Conservation (phyloP, 2,329 filamentous ascomycete genomes). For the Pseudopithomyces chartarum region DNA sequence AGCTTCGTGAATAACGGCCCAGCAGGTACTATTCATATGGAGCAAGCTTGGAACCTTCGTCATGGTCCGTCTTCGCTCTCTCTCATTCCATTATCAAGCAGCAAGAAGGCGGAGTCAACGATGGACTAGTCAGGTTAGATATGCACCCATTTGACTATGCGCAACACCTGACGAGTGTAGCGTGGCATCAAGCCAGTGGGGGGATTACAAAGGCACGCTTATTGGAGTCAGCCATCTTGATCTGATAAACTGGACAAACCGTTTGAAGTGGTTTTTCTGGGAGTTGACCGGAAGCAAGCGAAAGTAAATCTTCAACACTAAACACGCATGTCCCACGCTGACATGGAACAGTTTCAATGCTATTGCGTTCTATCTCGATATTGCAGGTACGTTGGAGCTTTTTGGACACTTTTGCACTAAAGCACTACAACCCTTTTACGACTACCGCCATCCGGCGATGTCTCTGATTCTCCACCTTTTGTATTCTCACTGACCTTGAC, state of each 20-base stretch:
- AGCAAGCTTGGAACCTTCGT: slow-evolving; percentile 59
- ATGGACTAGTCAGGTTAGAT: slow-evolving; percentile 62
- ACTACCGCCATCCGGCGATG: background rate
- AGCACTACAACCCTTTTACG: background rate
- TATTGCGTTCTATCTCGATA: slow-evolving; percentile 67
- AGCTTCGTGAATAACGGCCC: slow-evolving; percentile 18
- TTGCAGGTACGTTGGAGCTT: slow-evolving; percentile 57
- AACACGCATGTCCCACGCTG: slow-evolving; percentile 5
- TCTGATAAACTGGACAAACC: slow-evolving; percentile 70
- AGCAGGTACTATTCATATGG: slow-evolving; percentile 66
- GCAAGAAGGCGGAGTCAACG: slow-evolving; percentile 63
- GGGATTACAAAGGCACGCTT: slow-evolving; percentile 66
- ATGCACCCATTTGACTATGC: background rate
- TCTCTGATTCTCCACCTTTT: background rate
- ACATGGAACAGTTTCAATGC: slow-evolving; percentile 64
- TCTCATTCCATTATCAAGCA: slow-evolving; percentile 60
- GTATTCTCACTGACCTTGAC: background rate
- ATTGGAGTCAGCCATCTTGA: slow-evolving; percentile 68
- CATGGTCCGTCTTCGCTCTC: slow-evolving; percentile 62
- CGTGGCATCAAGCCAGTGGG: slow-evolving; percentile 65
- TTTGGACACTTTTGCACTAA: background rate
- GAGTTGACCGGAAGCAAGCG: slow-evolving; percentile 60
- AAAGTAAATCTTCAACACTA: slow-evolving; percentile 48
- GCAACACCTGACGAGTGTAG: slow-evolving; percentile 30
- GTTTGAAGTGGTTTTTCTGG: slow-evolving; percentile 63